Evolutionary conservation across 225 moss, liverwort and hornwort species (phyloP).

Genomic region (Asterella californica): DNA sequence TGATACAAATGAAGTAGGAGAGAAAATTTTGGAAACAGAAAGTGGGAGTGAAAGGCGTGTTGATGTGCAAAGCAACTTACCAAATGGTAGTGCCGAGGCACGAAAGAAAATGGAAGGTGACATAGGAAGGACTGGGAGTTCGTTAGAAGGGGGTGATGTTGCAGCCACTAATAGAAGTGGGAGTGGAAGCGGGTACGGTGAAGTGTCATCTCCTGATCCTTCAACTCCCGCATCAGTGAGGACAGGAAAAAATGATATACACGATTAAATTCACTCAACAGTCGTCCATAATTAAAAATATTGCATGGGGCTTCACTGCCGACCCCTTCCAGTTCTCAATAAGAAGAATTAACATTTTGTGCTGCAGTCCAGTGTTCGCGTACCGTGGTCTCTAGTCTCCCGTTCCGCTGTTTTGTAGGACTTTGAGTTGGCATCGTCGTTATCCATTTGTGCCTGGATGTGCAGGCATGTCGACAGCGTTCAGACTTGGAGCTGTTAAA

Average conservation of each 20-base stretch:
- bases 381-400: no score
- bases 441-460: no score
- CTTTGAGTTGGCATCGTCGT: no score
- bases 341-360: neutral
- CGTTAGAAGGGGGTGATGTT: slow-evolving; percentile 36
- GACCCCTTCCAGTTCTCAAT: slow-evolving; percentile 9
- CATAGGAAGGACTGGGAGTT: slow-evolving; percentile 32
- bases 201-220: slow-evolving; percentile 39
- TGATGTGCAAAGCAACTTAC: slow-evolving; percentile 27
- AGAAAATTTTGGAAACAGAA: slow-evolving; percentile 17
- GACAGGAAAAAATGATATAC: slow-evolving; percentile 47
- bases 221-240: slow-evolving; percentile 37
- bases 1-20: slow-evolving; percentile 35
- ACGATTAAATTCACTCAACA: slow-evolving; percentile 29
- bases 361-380: no score
- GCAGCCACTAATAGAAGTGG: slow-evolving; percentile 40
- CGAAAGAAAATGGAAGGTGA: slow-evolving; percentile 38
- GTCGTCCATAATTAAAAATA: slow-evolving; percentile 6
- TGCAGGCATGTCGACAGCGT: no score
- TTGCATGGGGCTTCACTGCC: neutral
- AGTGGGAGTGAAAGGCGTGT: slow-evolving; percentile 28
- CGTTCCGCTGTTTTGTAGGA: no score
- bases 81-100: slow-evolving; percentile 34
- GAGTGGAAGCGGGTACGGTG: slow-evolving; percentile 25
- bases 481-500: no score